phyloP scores from a whole-genome alignment of 2,329 filamentous ascomycete species.

The Aspergillus piperis region DNA sequence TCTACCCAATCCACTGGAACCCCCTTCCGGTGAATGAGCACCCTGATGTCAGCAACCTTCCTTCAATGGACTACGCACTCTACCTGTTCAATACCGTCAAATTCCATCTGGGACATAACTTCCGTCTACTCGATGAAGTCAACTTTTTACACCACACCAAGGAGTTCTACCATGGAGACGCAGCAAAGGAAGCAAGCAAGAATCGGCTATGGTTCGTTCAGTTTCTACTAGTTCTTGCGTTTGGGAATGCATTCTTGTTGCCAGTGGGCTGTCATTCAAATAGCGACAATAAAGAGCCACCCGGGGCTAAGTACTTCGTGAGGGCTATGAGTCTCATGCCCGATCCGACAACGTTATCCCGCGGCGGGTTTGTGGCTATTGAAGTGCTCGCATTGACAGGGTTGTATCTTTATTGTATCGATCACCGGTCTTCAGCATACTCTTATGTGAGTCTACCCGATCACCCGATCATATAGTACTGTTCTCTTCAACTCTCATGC shows the following conservation, averaged over 20 bases:
- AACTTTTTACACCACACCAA: slow-evolving; percentile 23
- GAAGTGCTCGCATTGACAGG: slow-evolving; percentile 41
- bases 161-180: slow-evolving; percentile 27
- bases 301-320: slow-evolving; percentile 22
- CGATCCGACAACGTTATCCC: too few species aligned
- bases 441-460: slow-evolving; percentile 27
- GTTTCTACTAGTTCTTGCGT: slow-evolving; percentile 18
- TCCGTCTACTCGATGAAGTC: slow-evolving; percentile 20
- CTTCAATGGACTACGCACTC: slow-evolving; percentile 20
- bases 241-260: slow-evolving; percentile 21
- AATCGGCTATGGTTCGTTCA: slow-evolving; percentile 28
- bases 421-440: slow-evolving; percentile 35
- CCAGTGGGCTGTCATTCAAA: not conserved
- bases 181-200: slow-evolving; percentile 19
- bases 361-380: slow-evolving; percentile 24
- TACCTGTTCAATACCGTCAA: slow-evolving; percentile 22
- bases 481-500: not conserved
- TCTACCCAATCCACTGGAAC: too few species aligned
- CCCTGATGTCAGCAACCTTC: slow-evolving; percentile 27
- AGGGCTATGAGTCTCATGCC: slow-evolving; percentile 36
- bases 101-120: slow-evolving; percentile 21
- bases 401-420: slow-evolving; percentile 43
- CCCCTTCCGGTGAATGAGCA: slow-evolving; percentile 11
- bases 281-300: slow-evolving; percentile 14
- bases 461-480: slow-evolving; percentile 17